phyloP scores from a whole-genome alignment of 495 filamentous ascomycete species.

The Neurospora sp. region DNA sequence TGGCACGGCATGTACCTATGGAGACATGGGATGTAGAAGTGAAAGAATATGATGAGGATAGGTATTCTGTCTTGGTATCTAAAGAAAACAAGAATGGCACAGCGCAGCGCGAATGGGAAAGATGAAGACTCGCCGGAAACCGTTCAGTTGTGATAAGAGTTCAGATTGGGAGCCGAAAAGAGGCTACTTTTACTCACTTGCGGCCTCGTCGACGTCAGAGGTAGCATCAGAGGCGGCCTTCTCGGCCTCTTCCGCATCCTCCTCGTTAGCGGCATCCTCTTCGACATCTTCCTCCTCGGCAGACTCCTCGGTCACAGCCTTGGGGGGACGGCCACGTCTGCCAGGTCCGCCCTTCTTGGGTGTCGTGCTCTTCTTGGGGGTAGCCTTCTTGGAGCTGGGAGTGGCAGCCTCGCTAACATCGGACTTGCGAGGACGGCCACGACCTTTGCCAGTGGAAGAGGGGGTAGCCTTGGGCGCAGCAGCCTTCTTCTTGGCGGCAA shows the following conservation, averaged over 20 bases:
- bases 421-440: background rate
- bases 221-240: background rate
- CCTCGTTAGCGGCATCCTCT: constrained; percentile 1
- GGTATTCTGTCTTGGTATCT: background rate
- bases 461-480: background rate
- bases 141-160: background rate
- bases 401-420: background rate
- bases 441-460: background rate
- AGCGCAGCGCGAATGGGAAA: background rate
- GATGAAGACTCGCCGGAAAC: background rate
- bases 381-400: background rate
- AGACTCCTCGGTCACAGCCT: constrained; percentile 7
- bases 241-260: constrained; percentile 13
- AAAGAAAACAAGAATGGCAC: background rate
- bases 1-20: background rate
- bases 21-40: background rate
- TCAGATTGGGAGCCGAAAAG: background rate
- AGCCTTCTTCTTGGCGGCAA: constrained; percentile 2
- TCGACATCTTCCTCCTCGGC: constrained; percentile 12
- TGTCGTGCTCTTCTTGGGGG: background rate
- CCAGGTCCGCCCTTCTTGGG: constrained; percentile 14
- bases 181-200: constrained; percentile 9
- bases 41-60: background rate
- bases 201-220: constrained; percentile 9
- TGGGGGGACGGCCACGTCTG: constrained; percentile 9